Base-by-base conservation (phyloP, 2,329 filamentous ascomycete genomes). In the Fusarium kyushuense region DNA sequence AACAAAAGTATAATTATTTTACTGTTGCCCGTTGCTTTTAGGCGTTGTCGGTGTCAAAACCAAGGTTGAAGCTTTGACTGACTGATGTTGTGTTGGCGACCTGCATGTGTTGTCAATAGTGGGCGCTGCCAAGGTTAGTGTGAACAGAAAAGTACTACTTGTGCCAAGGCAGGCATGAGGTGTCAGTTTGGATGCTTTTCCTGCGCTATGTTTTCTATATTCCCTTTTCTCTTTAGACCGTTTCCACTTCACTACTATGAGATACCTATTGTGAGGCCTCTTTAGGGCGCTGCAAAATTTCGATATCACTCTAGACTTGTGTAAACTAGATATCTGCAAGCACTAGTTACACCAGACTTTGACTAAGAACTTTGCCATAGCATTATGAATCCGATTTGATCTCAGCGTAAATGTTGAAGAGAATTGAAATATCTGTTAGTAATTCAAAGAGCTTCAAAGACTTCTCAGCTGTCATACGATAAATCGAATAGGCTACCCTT, bases 51-150 rank as follows among this genome's bases (percentile, higher is more conserved):
- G 23, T 54, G 60, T 64, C 54, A 54, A 47, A 64, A 47, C 46
- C 17, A 40, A 47, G 45, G 47, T 60, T 54, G 60, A 54, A 65
- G 60, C 54, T 60, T 65, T 33, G 62, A 52, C 62, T 65, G 13
- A 51, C 32, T 60, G 42, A 46, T 62, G 47, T 52, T 65, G 60
- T 52, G 61, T 36, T 65, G 63, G 61, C 54, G 47, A 60, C 65
- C 61, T 65, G 62, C 61, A 60, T 38, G 60, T 57, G 43, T 45
- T 63, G 49, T 48, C 62, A 65, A 60, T 60, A 65, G 63, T 70
- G 67, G 47, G 67, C 67, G 51, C 63, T 43, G 67, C 66, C 66
- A 67, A 67, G 65, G 40, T 53, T 53, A 64, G 42, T 14, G 42
- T 54, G 40, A 29, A 43, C 17, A 49, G 21, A 36, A 32, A 51